Evolutionary conservation across 345 rosid genomes (phyloP), one percentile per base, ranked within the genome.

Genomic region (Eucalyptus albens): DNA sequence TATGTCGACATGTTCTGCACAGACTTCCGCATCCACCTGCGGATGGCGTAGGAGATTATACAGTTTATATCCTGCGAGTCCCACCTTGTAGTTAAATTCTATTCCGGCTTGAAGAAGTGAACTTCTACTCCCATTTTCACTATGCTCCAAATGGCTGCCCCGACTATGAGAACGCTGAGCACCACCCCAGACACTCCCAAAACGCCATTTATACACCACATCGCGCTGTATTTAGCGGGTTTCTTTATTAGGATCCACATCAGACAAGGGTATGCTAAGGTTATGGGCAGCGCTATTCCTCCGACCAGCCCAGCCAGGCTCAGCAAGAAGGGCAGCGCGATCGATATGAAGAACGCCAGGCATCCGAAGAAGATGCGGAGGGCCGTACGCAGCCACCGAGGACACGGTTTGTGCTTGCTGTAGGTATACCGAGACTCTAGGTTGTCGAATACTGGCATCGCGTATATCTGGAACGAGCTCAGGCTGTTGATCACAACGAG

Each of bases 391-490:
- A 94, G 62, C 96, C 96, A 94, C 88, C 59, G 45, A 5, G 97
- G 94, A 65, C 97, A 95, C 31, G 96, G 94, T 88, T 89, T 91
- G 67, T 89, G 91, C 90, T 42, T 89, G 77, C 88, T 93, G 92
- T 92, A 90, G 5, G 94, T 94, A 67, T 91, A 94, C 89, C 91
- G 92, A 55, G 93, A 87, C 90, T 95, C 96, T 49, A 95, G 86
- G 87, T 92, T 93, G 91, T 95, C 96, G 42, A 94, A 94, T 6
- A 93, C 94, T 8, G 96, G 96, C 96, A 93, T 95, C 6, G 96
- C 96, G 45, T 94, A 94, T 86, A 95, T 92, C 90, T 94, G 96
- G 89, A 94, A 94, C 4, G 95, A 93, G 91, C 94, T 94, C 86
- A 95, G 93, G 90, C 94, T 88, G 93, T 92, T 94, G 29, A 94